Evolutionary conservation across 495 filamentous ascomycete genomes (phyloP), one percentile per base, ranked within the genome.

Genomic region (Usnea hakonensis): DNA sequence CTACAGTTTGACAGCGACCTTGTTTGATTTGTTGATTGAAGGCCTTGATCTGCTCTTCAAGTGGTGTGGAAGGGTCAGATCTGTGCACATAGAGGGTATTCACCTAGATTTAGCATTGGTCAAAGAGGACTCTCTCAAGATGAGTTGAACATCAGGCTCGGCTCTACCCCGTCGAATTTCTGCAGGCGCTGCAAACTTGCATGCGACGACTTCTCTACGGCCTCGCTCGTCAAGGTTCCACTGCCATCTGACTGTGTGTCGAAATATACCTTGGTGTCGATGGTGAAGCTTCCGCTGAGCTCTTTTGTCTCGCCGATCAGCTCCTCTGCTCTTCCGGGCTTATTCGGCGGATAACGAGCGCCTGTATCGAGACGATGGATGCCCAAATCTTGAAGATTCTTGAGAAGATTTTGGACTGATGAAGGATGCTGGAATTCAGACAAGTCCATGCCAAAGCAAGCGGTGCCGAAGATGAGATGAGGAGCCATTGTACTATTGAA

Each of bases 271-370:
- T 80, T 80, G 0, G 77, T 79, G 53, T 78, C 75, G 35, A 79
- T 71, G 1, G 55, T 63, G 61, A 80, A 79, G 14, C 60, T 61
- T 7, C 67, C 57, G 26, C 63, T 64, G 3, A 70, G 35, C 5
- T 71, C 70, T 50, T 57, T 61, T 9, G 72, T 65, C 56, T 75
- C 72, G 5, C 78, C 79, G 17, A 81, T 67, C n/a, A 78, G 61
- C 57, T 66, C 54, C 63, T 81, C 79, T 2, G 79, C 72, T 13
- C 63, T 64, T 17, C 79, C 79, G 10, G 74, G 71, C 23, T 70
- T 73, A 3, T 67, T 55, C 21, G 77, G 76, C 33, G 78, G 75
- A 61, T 81, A 81, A 21, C 75, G 72, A 30, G 76, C 73, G 5
- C 72, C 78, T 0, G 76, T 75, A 53, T 81, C 79, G 14, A 81